Evolutionary conservation across 352 stramenopile species (phyloP).

Genomic region (Phytophthora melonis): DNA sequence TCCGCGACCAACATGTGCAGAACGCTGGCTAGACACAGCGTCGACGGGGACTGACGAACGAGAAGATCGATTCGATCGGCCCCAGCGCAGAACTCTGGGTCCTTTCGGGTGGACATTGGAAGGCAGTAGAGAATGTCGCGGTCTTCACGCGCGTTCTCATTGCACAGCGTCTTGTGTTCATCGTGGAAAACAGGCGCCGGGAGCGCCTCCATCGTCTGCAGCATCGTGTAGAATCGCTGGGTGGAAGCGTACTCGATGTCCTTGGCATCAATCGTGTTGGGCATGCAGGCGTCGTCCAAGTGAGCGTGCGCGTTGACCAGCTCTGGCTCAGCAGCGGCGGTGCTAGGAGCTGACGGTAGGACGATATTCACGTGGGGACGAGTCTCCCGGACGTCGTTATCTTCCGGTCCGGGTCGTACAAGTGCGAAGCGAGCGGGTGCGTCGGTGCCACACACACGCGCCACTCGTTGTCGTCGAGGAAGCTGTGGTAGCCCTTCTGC

Average conservation of each 20-base stretch:
- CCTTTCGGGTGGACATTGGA: conserved; percentile 39
- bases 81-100: conserved; percentile 43
- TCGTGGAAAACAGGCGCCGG: conserved; percentile 20
- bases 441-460: conserved; percentile 44
- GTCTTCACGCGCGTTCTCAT: background rate
- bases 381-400: conserved; percentile 4
- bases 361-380: conserved; percentile 30
- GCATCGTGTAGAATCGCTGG: background rate
- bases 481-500: conserved; percentile 53
- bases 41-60: conserved; percentile 25
- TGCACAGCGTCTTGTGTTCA: conserved; percentile 11
- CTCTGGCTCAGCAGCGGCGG: background rate
- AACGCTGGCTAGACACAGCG: conserved; percentile 49
- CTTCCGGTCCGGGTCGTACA: conserved; percentile 39
- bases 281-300: conserved; percentile 3
- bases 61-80: conserved; percentile 53
- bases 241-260: background rate
- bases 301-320: background rate
- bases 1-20: conserved; percentile 56
- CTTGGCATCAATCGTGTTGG: background rate
- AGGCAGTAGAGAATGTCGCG: conserved; percentile 44
- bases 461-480: conserved; percentile 21
- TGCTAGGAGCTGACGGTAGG: background rate
- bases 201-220: background rate
- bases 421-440: conserved; percentile 42